Evolutionary conservation across 2,329 filamentous ascomycete genomes (phyloP), one percentile per base, ranked within the genome.

Genomic region (Xylaria sp.): DNA sequence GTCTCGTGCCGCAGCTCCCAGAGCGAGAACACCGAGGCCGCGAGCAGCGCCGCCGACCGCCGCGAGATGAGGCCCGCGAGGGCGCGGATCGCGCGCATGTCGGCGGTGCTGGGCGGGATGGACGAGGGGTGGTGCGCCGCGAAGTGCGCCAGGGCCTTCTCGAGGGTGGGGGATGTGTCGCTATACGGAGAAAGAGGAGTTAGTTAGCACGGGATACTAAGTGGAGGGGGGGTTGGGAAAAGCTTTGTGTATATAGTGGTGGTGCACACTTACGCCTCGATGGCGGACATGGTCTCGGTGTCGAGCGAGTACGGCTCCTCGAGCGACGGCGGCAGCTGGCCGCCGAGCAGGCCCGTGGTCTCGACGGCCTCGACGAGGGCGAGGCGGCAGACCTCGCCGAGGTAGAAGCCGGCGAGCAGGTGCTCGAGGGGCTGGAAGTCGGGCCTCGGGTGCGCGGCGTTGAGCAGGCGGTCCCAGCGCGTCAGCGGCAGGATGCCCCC

Each of bases 371-470:
- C 85, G 19, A 86, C 57, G 40, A 87, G 71, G 0, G 79, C 77
- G 11, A 84, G 69, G 17, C 86, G 77, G 60, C 78, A 82, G 43
- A 89, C 79, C 69, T 89, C 86, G 44, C 86, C 86, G 2, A 89
- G 71, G 64, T 89, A 89, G 63, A 81, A 84, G 34, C 86, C 86
- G 61, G 83, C 83, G 39, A 87, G 80, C 57, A 88, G 73, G 44
- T 71, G 67, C 52, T 72, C 62, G 24, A 75, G 61, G 17, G 75
- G 75, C 46, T 72, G 71, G 54, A 78, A 78, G 22, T 77, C 72
- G n/a, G 76, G 74, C 11, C 76, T 63, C 2, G 77, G 68, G 46
- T 74, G 85, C 0, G 69, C 73, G 2, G 73, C 74, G 42, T 80
- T 79, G 13, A 89, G 71, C 4, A 72, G 66, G 17, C 71, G 67